phyloP scores from a whole-genome alignment of 768 basidiomycete species.

The Rhizopogon vesiculosus region DNA sequence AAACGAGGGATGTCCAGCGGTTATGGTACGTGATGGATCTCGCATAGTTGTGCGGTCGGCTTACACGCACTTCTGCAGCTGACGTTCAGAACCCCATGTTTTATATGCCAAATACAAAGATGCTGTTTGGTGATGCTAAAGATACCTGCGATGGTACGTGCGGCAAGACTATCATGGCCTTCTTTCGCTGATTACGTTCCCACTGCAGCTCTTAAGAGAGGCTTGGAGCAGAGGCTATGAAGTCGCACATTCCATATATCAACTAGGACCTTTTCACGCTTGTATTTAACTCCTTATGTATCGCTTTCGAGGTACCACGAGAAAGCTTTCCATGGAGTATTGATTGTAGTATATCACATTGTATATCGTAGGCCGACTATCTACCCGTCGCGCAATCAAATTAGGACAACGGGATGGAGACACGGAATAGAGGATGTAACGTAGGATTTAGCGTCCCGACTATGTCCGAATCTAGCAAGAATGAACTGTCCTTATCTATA shows the following conservation, averaged over 20 bases:
- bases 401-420: slow-evolving; percentile 4
- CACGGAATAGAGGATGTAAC: slow-evolving; percentile 16
- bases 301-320: slow-evolving; percentile 5
- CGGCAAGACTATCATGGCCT: background rate
- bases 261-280: slow-evolving; percentile 10
- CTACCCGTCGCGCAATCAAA: slow-evolving; percentile 3
- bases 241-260: background rate
- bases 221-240: slow-evolving; percentile 38
- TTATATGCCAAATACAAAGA: slow-evolving; percentile 86
- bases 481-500: slow-evolving; percentile 17
- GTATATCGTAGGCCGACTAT: slow-evolving; percentile 20
- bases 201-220: slow-evolving; percentile 51
- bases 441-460: slow-evolving; percentile 13
- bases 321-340: slow-evolving; percentile 10
- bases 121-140: slow-evolving; percentile 91
- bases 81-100: slow-evolving; percentile 94
- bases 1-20: slow-evolving; percentile 88
- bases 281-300: slow-evolving; percentile 17
- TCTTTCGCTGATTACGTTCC: background rate
- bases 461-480: slow-evolving; percentile 24
- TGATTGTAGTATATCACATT: slow-evolving; percentile 23
- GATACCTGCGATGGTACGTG: slow-evolving; percentile 78
- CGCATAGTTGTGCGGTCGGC: background rate
- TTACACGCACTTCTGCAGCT: slow-evolving; percentile 36
- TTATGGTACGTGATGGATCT: slow-evolving; percentile 51